These are phyloP conservation scores for Aspergillus terreus DNA, from an alignment of 2,329 filamentous ascomycete species.

Conservation along the genomic window DNA sequence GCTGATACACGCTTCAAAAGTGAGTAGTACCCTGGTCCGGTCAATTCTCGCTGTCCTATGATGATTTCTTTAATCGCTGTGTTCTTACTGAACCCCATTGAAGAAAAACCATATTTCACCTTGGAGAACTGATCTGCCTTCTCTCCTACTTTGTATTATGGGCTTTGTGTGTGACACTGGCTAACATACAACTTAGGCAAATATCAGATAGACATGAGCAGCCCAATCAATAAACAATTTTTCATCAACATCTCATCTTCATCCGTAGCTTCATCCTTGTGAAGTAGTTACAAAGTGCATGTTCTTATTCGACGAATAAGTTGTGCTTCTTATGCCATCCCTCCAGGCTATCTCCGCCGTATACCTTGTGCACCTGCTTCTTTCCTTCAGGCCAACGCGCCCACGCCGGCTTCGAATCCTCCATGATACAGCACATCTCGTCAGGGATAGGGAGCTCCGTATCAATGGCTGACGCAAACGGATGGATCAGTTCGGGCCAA, in stretches of 20 bases:
- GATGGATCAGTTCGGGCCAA: conserved; percentile 49
- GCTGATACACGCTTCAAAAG: conserved; percentile 9
- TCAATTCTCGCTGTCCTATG: conserved; percentile 34
- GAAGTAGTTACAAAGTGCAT: background rate
- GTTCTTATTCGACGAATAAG: conserved; percentile 24
- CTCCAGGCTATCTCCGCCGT: conserved; percentile 40
- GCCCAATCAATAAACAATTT: background rate
- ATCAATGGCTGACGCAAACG: conserved; percentile 49
- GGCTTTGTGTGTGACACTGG: background rate
- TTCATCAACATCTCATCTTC: background rate
- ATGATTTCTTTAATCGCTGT: conserved; percentile 63
- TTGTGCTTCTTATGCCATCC: conserved; percentile 45
- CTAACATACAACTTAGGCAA: conserved; percentile 4
- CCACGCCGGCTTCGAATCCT: conserved; percentile 43
- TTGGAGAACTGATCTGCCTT: conserved; percentile 59
- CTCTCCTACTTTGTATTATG: conserved; percentile 4
- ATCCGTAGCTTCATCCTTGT: background rate
- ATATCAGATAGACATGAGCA: background rate
- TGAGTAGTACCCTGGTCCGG: conserved; percentile 16
- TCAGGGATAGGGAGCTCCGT: conserved; percentile 43
- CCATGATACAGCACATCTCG: conserved; percentile 47
- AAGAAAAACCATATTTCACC: conserved; percentile 56
- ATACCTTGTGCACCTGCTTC: conserved; percentile 40
- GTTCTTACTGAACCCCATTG: conserved; percentile 61
- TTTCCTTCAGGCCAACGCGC: conserved; percentile 48